Base-by-base conservation (phyloP, 306 rosid species). In the Pterocarpus macrocarpus region DNA sequence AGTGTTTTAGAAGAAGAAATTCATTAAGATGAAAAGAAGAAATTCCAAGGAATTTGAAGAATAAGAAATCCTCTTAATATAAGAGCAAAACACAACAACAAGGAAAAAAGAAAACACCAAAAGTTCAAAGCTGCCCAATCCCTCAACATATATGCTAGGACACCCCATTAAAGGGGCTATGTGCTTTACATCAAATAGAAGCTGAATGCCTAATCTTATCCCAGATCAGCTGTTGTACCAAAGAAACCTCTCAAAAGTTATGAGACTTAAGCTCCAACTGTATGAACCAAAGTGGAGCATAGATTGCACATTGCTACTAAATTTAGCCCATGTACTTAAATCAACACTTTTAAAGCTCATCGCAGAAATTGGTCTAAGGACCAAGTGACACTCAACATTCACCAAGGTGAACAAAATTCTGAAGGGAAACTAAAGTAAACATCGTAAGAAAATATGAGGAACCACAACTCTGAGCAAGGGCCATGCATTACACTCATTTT, bases 111-210 rank as follows among this genome's bases (percentile, higher is more conserved):
- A 50, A 70, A 64, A 11, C 49, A 63, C 30, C 38, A 53, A 64
- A 28, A 13, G 78, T 71, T 62, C 34, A 50, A 38, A 70, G 69
- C 82, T 67, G 67, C 47, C 61, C 47, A 78, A 16, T 57, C 59
- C 69, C 34, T 57, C 58, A 41, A 57, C 11, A 79, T 76, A 8
- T 44, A 3, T 69, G 43, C 32, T 64, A 39, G 58, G 79, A 30
- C 14, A 50, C 22, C 11, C 58, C 68, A 6, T 39, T 71, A 41
- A 41, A 80, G 13, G 13, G 43, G 3, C 30, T 33, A 15, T 4
- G 69, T 70, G 66, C 71, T 70, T 45, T 34, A 38, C 4, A 41
- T 53, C 64, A 64, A 63, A 61, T 35, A 59, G 22, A 78, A 56
- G 62, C 70, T 12, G 41, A 67, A 15, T 41, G 44, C 34, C 30